Evolutionary conservation across 1,284 basidiomycete species (phyloP).

Genomic region (Ceratorhiza oryzae-sativae): DNA sequence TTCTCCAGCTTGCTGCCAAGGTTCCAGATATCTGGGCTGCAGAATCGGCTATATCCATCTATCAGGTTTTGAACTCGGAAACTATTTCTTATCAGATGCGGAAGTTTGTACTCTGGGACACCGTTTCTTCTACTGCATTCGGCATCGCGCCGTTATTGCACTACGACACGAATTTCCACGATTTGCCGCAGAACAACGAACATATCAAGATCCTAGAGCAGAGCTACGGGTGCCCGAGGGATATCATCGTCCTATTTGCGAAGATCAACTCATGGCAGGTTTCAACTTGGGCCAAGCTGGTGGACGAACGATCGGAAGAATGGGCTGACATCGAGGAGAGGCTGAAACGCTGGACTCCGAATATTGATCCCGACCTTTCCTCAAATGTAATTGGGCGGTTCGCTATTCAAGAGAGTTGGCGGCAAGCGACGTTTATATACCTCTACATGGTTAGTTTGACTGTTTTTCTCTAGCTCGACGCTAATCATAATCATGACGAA

Average conservation of each 20-base stretch:
- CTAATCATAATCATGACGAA: neutral
- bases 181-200: neutral
- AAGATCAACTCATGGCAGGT: neutral
- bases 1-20: conserved; percentile 4
- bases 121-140: neutral
- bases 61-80: neutral
- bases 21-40: conserved; percentile 14
- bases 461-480: neutral
- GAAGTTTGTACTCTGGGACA: conserved; percentile 8
- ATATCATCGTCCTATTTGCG: neutral
- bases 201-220: neutral
- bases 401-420: conserved; percentile 25
- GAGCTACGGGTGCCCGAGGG: neutral
- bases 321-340: neutral
- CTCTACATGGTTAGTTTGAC: conserved; percentile 4
- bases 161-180: conserved; percentile 1
- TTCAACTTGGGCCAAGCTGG: neutral
- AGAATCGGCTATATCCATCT: conserved; percentile 13
- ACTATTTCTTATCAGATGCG: neutral
- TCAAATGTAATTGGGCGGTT: neutral
- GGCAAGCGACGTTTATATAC: conserved; percentile 13
- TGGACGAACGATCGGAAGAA: neutral
- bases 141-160: conserved; percentile 4
- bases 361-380: neutral
- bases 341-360: neutral